Base-by-base conservation (phyloP, 768 basidiomycete species). In the Arthromyces matolae region DNA sequence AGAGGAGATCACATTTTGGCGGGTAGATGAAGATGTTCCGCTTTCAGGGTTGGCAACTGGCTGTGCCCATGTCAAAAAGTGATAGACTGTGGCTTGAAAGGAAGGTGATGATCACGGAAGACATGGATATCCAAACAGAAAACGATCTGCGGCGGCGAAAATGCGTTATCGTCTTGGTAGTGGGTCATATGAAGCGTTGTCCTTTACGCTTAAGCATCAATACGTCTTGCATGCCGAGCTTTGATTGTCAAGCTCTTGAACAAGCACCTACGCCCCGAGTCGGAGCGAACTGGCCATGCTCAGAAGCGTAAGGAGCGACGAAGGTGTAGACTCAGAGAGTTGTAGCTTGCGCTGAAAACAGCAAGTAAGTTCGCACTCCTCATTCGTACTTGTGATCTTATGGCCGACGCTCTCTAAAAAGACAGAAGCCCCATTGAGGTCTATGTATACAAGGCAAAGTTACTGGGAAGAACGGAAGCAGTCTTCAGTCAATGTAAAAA, bases 71-170 rank as follows among this genome's bases (percentile, higher is more conserved):
- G 57, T 42, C 57, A 58, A 50, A 40, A 32, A 20, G 18, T 38
- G 52, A 60, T 58, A 47, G 60, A 61, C 58, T 57, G 39, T 47
- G 33, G 50, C 24, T 13, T 34, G 22, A 35, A 63, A 63, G 56
- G 64, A 67, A 66, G 64, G 52, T 57, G 56, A 51, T 64, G 65
- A 65, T 50, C n/a, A n/a, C n/a, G n/a, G n/a, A n/a, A n/a, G n/a
- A n/a, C n/a, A n/a, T n/a, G n/a, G n/a, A 62, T 63, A 52, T 53
- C 47, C 42, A 37, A 34, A 18, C 20, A 29, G 23, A 39, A 45
- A 58, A 56, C 56, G 64, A 69, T 69, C 64, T 61, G 64, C 65
- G 66, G 65, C 56, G 65, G n/a, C 54, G 63, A 60, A 58, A 48
- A 60, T 59, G 58, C 60, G 28, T 40, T 37, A 43, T 45, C 39